Evolutionary conservation across 441 rosid genomes (phyloP).

Genomic region (Pelargonium hybrid): DNA sequence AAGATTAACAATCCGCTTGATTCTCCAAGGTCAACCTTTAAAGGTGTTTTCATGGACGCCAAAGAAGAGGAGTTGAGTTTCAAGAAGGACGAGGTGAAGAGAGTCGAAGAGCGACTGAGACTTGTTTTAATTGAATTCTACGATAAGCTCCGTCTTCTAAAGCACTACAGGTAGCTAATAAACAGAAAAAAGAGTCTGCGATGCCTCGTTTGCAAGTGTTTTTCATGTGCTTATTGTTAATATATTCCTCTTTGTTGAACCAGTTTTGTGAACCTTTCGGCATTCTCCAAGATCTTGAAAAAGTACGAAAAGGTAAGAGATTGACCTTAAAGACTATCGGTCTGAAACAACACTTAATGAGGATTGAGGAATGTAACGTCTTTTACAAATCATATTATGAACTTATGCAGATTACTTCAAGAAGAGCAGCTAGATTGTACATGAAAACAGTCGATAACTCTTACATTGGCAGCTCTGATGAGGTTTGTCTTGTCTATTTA

Average conservation of each 20-base stretch:
- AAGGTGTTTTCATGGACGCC: conserved; percentile 30
- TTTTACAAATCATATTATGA: not conserved
- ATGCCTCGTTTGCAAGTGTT: not conserved
- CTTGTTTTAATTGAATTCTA: conserved; percentile 53
- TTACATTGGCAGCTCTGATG: conserved; percentile 51
- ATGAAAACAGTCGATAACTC: conserved; percentile 58
- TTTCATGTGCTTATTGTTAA: not conserved
- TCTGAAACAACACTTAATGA: not conserved
- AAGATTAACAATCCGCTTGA: conserved; percentile 48
- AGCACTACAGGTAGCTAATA: conserved; percentile 52
- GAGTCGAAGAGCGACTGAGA: conserved; percentile 43
- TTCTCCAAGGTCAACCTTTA: conserved; percentile 44
- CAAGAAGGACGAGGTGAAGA: conserved; percentile 43
- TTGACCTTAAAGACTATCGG: conserved; percentile 2
- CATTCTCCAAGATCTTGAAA: conserved; percentile 67
- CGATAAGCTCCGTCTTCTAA: conserved; percentile 51
- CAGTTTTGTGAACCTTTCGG: conserved; percentile 68
- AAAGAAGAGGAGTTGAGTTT: conserved; percentile 26
- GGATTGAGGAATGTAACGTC: not conserved
- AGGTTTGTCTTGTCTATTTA: conserved; percentile 27
- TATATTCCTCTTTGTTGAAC: conserved; percentile 5
- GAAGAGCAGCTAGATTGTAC: conserved; percentile 52
- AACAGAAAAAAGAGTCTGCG: not conserved
- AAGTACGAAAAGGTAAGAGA: conserved; percentile 68
- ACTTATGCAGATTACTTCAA: conserved; percentile 36